These are phyloP conservation scores for Kickxella alabastrina DNA, from an alignment of 192 early-diverging fungal genomes.

Conservation along the genomic window DNA sequence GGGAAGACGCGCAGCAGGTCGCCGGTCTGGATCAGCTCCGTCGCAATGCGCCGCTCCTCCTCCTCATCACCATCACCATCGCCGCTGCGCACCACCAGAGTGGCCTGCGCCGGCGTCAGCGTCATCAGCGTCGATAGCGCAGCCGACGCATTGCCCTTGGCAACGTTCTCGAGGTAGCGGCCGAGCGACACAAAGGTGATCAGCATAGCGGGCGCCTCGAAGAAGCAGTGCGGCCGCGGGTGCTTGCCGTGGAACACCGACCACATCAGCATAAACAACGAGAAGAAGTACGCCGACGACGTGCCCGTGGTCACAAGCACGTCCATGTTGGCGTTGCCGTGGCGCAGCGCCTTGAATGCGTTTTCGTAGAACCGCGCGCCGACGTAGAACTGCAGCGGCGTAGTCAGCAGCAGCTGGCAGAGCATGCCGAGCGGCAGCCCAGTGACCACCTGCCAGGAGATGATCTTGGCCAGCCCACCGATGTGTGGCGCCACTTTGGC, in stretches of 20 bases:
- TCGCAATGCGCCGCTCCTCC: constrained; percentile 70
- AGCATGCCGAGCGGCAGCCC: constrained; percentile 69
- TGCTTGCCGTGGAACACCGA: constrained; percentile 56
- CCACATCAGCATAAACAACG: constrained; percentile 68
- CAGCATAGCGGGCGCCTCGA: constrained; percentile 89
- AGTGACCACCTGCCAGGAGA: constrained; percentile 49
- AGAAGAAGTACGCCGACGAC: constrained; percentile 78
- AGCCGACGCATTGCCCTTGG: constrained; percentile 88
- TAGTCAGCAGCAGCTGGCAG: constrained; percentile 67
- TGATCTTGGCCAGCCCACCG: constrained; percentile 8
- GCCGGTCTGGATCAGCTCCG: constrained; percentile 79
- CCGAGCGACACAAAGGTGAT: constrained; percentile 93
- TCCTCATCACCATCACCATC: constrained; percentile 11
- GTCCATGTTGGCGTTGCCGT: constrained; percentile 93
- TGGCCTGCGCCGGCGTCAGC: constrained; percentile 74
- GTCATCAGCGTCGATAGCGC: constrained; percentile 87
- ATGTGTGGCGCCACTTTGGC: constrained; percentile 49
- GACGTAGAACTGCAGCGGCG: constrained; percentile 91
- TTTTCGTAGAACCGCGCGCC: constrained; percentile 75
- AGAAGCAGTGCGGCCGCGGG: constrained; percentile 75
- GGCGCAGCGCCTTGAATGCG: constrained; percentile 74
- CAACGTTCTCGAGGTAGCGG: constrained; percentile 88
- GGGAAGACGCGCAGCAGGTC: constrained; percentile 88
- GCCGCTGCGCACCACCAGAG: constrained; percentile 52
- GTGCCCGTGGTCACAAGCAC: constrained; percentile 87